Percentiles rank a stretch among this genome's conserved stretches.
phyloP scores from a whole-genome alignment of 768 basidiomycete species.

The Lactarius pseudohatsudake region DNA sequence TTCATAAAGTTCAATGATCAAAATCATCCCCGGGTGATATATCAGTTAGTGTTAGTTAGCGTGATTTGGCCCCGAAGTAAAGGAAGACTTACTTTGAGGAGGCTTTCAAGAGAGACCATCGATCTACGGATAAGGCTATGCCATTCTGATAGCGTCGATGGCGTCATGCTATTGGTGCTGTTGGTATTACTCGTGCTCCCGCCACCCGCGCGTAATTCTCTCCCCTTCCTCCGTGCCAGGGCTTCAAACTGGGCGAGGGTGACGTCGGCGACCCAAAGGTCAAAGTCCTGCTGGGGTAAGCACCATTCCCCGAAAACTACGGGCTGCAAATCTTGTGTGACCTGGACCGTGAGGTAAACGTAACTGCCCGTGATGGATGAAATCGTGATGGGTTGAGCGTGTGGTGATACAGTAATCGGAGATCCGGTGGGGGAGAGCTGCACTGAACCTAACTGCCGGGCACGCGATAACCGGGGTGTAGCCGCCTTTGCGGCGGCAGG shows the following conservation, averaged over 20 bases:
- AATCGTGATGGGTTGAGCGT: constrained; percentile 65
- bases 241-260: constrained; percentile 76
- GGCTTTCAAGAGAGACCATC: constrained; percentile 73
- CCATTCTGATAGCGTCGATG: constrained; percentile 44
- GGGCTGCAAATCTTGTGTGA: constrained; percentile 89
- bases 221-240: constrained; percentile 55
- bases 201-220: constrained; percentile 37
- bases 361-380: constrained; percentile 91
- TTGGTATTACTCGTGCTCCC: constrained; percentile 25
- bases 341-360: constrained; percentile 82
- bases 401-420: constrained; percentile 45
- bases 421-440: constrained; percentile 65
- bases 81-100: constrained; percentile 61
- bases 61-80: constrained; percentile 14
- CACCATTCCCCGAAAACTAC: constrained; percentile 78
- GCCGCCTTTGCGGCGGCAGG: constrained; percentile 29
- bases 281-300: constrained; percentile 69
- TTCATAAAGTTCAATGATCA: constrained; percentile 23
- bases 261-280: constrained; percentile 81
- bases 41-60: constrained; percentile 14
- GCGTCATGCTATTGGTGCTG: constrained; percentile 22
- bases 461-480: constrained; percentile 32
- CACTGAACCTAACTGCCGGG: constrained; percentile 37
- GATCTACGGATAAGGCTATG: constrained; percentile 44
- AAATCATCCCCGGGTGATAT: constrained; percentile 3